Evolutionary conservation across 2,329 filamentous ascomycete species (phyloP).

Genomic region (Verticillium albo-atrum): DNA sequence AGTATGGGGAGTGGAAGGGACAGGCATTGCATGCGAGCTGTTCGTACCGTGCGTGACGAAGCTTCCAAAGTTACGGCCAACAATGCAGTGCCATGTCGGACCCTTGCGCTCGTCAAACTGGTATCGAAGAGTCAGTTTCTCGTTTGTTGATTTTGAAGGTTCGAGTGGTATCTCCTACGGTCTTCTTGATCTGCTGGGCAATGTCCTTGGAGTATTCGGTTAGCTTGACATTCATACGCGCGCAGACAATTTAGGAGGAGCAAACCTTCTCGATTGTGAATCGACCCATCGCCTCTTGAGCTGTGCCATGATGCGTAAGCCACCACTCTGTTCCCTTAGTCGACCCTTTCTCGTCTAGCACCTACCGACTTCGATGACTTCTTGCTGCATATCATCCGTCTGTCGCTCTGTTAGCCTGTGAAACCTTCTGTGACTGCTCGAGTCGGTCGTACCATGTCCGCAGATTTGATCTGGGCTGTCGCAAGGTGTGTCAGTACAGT

Average conservation of each 20-base stretch:
- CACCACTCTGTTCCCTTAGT: background rate
- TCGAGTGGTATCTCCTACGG: constrained; percentile 47
- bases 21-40: background rate
- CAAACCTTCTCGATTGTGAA: constrained; percentile 58
- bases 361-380: constrained; percentile 93
- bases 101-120: constrained; percentile 97
- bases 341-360: constrained; percentile 17
- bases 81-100: constrained; percentile 98
- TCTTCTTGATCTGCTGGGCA: constrained; percentile 92
- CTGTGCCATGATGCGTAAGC: constrained; percentile 25
- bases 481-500: background rate
- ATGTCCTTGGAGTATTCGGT: constrained; percentile 68
- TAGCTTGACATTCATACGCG: background rate
- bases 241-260: background rate
- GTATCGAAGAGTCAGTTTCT: constrained; percentile 2
- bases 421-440: constrained; percentile 3
- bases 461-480: constrained; percentile 92
- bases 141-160: background rate
- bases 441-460: constrained; percentile 74
- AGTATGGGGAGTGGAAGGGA: background rate
- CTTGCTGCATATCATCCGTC: constrained; percentile 96
- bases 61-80: constrained; percentile 96
- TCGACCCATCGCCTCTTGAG: constrained; percentile 59
- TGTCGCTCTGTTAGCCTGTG: constrained; percentile 35
- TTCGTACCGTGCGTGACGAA: constrained; percentile 91